These are phyloP conservation scores for Xylaria sp. DNA, from an alignment of 2,329 filamentous ascomycete genomes.

Conservation along the genomic window DNA sequence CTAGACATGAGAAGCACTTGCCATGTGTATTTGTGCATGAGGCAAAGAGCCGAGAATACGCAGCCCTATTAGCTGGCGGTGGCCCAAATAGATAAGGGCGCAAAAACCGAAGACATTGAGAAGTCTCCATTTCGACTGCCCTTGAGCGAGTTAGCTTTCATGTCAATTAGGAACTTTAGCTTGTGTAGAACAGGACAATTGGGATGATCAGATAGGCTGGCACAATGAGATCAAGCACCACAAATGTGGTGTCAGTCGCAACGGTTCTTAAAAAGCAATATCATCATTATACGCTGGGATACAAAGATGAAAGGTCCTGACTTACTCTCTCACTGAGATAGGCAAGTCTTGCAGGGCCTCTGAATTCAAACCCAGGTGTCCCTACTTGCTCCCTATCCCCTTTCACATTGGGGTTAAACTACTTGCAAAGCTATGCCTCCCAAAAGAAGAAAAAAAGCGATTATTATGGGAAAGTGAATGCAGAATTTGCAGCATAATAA, in stretches of 20 bases:
- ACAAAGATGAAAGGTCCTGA: conserved; percentile 7
- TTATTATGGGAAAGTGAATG: not conserved
- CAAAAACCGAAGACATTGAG: conserved; percentile 60
- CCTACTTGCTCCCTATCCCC: not conserved
- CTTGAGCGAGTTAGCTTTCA: conserved; percentile 41
- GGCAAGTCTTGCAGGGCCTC: not conserved
- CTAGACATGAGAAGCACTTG: conserved; percentile 25
- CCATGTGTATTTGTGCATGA: conserved; percentile 35
- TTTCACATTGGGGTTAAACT: not conserved
- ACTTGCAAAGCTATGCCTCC: not conserved
- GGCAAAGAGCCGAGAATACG: conserved; percentile 62
- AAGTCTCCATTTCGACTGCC: conserved; percentile 55
- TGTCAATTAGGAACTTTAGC: conserved; percentile 6
- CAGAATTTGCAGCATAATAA: not conserved
- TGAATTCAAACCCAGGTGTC: not conserved
- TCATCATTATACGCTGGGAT: conserved; percentile 56
- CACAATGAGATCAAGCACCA: conserved; percentile 64
- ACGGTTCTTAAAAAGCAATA: conserved; percentile 65
- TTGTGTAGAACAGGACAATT: conserved; percentile 14
- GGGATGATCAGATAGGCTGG: conserved; percentile 57
- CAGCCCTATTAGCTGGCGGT: conserved; percentile 51
- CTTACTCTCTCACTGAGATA: conserved; percentile 8
- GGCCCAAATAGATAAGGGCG: conserved; percentile 64
- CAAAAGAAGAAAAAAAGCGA: not conserved
- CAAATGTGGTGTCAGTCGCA: conserved; percentile 64